phyloP scores from a whole-genome alignment of 2,329 filamentous ascomycete genomes.

The Plenodomus lindquistii region DNA sequence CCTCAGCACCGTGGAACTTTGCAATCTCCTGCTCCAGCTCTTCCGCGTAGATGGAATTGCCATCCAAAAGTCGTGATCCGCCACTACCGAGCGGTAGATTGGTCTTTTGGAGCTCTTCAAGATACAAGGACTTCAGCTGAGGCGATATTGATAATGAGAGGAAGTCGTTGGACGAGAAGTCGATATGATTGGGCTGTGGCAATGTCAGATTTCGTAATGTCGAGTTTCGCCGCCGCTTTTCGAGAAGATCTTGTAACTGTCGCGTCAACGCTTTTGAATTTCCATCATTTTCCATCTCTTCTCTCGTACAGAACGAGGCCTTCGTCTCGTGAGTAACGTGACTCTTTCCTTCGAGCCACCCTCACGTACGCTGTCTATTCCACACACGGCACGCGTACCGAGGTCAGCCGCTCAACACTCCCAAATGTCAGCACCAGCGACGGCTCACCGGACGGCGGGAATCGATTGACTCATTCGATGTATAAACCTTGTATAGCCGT shows the following conservation, averaged over 20 bases:
- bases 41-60: conserved; percentile 65
- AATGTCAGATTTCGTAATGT: conserved; percentile 39
- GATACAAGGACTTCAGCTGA: conserved; percentile 53
- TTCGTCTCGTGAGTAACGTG: too few relatives aligned
- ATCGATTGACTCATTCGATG: conserved; percentile 4
- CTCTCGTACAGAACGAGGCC: not conserved
- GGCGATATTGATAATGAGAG: conserved; percentile 59
- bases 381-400: not conserved
- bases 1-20: conserved; percentile 61
- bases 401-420: not conserved
- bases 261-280: conserved; percentile 20
- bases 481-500: conserved; percentile 15
- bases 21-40: conserved; percentile 63
- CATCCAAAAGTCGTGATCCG: conserved; percentile 67
- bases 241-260: conserved; percentile 38
- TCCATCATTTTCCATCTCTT: conserved; percentile 12
- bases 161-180: conserved; percentile 71
- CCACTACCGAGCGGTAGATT: conserved; percentile 57
- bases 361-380: not conserved
- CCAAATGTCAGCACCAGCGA: not conserved
- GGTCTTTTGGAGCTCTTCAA: conserved; percentile 49
- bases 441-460: not conserved
- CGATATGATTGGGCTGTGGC: conserved; percentile 44
- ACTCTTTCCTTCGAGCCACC: too few relatives aligned
- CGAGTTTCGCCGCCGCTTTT: conserved; percentile 44